Percentiles rank a stretch among this genome's conserved stretches.
These are phyloP conservation scores for Saksenaea oblongispora DNA, from an alignment of 371 early-diverging fungal species.

Conservation along the genomic window DNA sequence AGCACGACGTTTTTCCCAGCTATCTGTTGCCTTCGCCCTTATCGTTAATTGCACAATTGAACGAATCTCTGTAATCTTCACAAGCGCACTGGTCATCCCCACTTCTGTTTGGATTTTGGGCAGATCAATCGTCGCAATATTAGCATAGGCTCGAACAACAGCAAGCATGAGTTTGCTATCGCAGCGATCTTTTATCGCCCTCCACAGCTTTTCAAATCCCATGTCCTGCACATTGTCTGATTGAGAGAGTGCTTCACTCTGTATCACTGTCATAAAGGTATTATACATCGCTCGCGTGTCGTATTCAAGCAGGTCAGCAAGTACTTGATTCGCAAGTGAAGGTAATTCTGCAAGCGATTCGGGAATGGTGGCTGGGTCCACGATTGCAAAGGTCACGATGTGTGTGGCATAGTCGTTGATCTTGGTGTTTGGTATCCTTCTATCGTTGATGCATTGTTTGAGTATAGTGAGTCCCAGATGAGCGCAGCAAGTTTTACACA, in stretches of 20 bases:
- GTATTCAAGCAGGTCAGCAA: conserved; percentile 23
- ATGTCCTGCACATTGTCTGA: neutral
- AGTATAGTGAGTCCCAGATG: conserved; percentile 37
- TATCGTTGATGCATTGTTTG: conserved; percentile 25
- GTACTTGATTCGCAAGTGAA: conserved; percentile 14
- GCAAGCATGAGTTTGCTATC: neutral
- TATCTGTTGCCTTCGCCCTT: neutral
- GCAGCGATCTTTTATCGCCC: neutral
- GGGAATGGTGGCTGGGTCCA: conserved; percentile 15
- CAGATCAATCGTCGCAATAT: conserved; percentile 23
- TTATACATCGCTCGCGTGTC: conserved; percentile 14
- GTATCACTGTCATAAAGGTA: conserved; percentile 8
- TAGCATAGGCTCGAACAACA: conserved; percentile 24
- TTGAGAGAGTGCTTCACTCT: neutral
- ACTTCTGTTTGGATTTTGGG: conserved; percentile 1
- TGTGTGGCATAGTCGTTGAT: conserved; percentile 26
- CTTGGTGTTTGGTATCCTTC: conserved; percentile 19
- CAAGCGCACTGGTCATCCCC: neutral
- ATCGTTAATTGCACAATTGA: neutral
- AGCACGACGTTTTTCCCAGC: neutral
- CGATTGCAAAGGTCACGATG: conserved; percentile 22
- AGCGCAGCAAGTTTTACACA: conserved; percentile 35
- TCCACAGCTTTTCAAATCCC: conserved; percentile 15
- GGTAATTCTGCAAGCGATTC: conserved; percentile 25
- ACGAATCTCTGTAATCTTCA: neutral